Base-by-base conservation (phyloP, 2,329 filamentous ascomycete genomes). In the Xylariaceae sp. region DNA sequence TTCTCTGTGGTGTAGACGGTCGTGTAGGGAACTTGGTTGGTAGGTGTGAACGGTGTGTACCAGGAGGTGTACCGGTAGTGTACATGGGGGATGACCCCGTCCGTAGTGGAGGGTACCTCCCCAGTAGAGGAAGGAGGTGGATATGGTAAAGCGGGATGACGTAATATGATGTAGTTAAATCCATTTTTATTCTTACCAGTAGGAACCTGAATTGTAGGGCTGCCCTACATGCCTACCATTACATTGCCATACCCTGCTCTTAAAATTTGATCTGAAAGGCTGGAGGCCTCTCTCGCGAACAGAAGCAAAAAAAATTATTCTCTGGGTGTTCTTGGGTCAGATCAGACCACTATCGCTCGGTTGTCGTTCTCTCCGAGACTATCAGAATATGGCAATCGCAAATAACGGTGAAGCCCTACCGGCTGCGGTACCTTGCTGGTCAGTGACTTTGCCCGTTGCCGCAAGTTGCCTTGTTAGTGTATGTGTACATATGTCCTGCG, bases 321-420 rank as follows among this genome's bases (percentile, higher is more conserved):
- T 13, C 13, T 10, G 37, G 41, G 11, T 41, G 37, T 41, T 9
- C 37, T 13, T 13, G n/a, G 41, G 11, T 45, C 13, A 54, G 30
- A 11, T 44, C 44, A 44, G 50, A 41, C 37, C 23, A 41, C 41
- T 45, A 45, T 45, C 9, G 41, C 41, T 15, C 41, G 41, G 5
- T 45, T 45, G 41, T n/a, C n/a, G 5, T 30, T 30, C 23, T n/a
- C 5, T n/a, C 13, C 13, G 41, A n/a, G 11, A n/a, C 41, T 15
- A 45, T 15, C 41, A 45, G 41, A 45, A 13, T 4, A 11, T 34
- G 18, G 18, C 6, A 52, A 23, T 44, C 30, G 41, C 39, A 13
- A 57, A 59, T 18, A 57, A 59, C 60, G 57, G 60, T 62, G 57
- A 62, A 57, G 57, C 57, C 60, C 52, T 62, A 60, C 37, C 56